A percentile compares a stretch with the other conserved stretches of the same genome.
These are phyloP conservation scores for Microthlaspi erraticum DNA, from an alignment of 345 rosid genomes.

Conservation along the genomic window DNA sequence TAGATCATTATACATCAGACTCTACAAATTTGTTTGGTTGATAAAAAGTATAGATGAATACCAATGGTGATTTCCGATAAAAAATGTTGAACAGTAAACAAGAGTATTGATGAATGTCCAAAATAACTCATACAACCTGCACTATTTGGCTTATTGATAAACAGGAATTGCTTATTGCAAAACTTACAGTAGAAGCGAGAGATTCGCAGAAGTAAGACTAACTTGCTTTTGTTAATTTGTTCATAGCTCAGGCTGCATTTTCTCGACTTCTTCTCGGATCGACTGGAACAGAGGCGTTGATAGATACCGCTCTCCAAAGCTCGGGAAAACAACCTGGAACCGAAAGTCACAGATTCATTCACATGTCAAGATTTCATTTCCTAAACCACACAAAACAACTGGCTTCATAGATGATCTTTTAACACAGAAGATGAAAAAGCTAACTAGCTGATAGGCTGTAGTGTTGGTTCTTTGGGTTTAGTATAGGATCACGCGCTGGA, in stretches of 20 bases:
- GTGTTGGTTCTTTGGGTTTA: conserved; percentile 10
- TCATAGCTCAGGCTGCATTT: conserved; percentile 76
- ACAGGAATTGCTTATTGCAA: conserved; percentile 9
- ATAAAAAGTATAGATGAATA: background rate
- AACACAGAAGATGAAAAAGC: background rate
- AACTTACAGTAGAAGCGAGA: background rate
- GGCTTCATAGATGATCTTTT: background rate
- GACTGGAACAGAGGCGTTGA: conserved; percentile 90
- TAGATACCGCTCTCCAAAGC: conserved; percentile 92
- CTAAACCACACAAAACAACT: background rate
- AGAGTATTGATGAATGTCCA: conserved; percentile 1
- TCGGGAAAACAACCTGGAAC: conserved; percentile 88
- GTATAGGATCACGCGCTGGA: background rate
- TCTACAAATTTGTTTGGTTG: conserved; percentile 5
- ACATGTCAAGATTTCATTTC: background rate
- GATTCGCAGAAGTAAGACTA: conserved; percentile 1
- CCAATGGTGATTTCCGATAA: background rate
- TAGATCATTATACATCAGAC: background rate
- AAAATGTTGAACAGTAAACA: conserved; percentile 25
- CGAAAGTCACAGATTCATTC: background rate
- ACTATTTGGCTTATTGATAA: conserved; percentile 26
- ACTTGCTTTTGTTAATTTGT: conserved; percentile 38
- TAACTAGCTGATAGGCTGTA: conserved; percentile 4
- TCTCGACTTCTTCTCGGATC: conserved; percentile 87
- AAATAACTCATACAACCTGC: conserved; percentile 7